Conservation (phyloP, 768 basidiomycete species). For the Naganishia randhawae region DNA sequence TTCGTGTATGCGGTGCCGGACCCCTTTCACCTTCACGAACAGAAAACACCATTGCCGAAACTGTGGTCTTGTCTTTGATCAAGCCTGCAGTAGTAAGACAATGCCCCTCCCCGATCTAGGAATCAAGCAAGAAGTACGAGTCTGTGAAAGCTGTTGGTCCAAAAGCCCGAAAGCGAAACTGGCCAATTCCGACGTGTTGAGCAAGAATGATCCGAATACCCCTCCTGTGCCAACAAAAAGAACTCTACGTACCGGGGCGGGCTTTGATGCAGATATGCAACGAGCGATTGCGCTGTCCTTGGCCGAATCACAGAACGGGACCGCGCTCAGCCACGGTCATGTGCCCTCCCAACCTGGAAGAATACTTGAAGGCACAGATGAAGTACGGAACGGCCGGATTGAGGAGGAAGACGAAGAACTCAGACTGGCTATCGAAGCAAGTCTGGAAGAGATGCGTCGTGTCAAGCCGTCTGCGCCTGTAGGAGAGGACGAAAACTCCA, state of each 20-base stretch:
- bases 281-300: constrained; percentile 88
- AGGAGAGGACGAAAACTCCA: constrained; percentile 54
- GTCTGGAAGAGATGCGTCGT: constrained; percentile 64
- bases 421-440: constrained; percentile 89
- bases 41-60: constrained; percentile 98
- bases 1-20: constrained; percentile 85
- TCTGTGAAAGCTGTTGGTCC: constrained; percentile 83
- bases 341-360: constrained; percentile 60
- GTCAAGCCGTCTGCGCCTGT: constrained; percentile 72
- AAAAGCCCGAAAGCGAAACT: constrained; percentile 56
- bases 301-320: constrained; percentile 63
- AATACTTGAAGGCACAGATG: constrained; percentile 31
- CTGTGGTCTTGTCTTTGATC: constrained; percentile 95
- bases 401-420: constrained; percentile 91
- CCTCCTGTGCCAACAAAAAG: constrained; percentile 47
- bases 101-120: constrained; percentile 88
- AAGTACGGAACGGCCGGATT: constrained; percentile 40
- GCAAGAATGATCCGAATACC: constrained; percentile 28
- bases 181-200: constrained; percentile 20
- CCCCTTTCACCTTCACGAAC: constrained; percentile 88
- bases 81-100: constrained; percentile 78
- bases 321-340: constrained; percentile 61
- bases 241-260: constrained; percentile 57
- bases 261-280: constrained; percentile 81
- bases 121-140: constrained; percentile 83